A percentile compares a stretch with the other conserved stretches of the same genome.
Evolutionary conservation across 805 yeast genomes (phyloP).

Genomic region (Starmerella potacharoeniae): DNA sequence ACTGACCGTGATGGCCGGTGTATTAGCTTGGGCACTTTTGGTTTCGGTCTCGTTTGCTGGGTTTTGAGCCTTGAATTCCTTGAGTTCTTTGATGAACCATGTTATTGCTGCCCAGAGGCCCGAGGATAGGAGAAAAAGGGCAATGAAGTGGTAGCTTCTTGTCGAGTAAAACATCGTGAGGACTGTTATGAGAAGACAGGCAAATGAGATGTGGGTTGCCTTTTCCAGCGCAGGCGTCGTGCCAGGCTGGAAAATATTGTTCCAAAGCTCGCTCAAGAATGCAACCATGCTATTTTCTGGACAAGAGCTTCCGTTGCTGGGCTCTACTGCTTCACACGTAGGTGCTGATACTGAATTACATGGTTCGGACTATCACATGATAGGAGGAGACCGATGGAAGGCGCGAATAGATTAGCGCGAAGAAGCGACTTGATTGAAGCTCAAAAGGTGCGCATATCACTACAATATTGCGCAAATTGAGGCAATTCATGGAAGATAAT

Average conservation of each 20-base stretch:
- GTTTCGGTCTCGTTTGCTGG: background rate
- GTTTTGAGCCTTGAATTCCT: background rate
- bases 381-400: too few species aligned
- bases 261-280: constrained; percentile 63
- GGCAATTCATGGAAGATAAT: too few species aligned
- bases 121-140: constrained; percentile 44
- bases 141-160: constrained; percentile 53
- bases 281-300: background rate
- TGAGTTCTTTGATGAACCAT: constrained; percentile 69
- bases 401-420: too few species aligned
- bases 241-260: constrained; percentile 85
- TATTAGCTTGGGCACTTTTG: background rate
- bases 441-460: too few species aligned
- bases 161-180: constrained; percentile 46
- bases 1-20: too few species aligned
- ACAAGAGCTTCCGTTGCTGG: too few species aligned
- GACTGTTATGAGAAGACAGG: constrained; percentile 48
- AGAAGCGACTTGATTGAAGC: too few species aligned
- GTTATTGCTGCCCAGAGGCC: constrained; percentile 68
- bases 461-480: too few species aligned
- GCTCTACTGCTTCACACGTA: too few species aligned
- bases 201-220: constrained; percentile 81
- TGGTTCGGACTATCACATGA: too few species aligned
- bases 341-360: too few species aligned
- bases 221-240: constrained; percentile 76